Percentiles rank a stretch among this genome's conserved stretches.
Evolutionary conservation across 768 basidiomycete species (phyloP).

Genomic region (Russula abietina): DNA sequence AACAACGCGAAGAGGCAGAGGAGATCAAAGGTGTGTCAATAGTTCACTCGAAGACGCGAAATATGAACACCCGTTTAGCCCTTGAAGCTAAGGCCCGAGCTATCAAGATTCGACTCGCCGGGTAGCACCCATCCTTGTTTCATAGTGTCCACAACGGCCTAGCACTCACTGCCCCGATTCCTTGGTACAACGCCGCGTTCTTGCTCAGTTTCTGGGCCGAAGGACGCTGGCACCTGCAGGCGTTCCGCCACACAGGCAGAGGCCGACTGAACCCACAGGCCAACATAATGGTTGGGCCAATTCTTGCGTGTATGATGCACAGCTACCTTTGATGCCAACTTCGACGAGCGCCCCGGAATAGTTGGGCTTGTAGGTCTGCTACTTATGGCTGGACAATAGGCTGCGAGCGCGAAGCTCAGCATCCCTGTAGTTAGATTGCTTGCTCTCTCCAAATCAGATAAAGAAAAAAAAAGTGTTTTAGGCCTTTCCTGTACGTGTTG

Average conservation of each 20-base stretch:
- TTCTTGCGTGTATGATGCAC: slow-evolving; percentile 18
- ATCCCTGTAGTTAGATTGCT: slow-evolving; percentile 3
- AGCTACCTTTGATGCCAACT: slow-evolving; percentile 7
- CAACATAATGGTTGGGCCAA: slow-evolving; percentile 11
- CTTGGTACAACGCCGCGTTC: slow-evolving; percentile 17
- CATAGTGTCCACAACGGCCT: slow-evolving; percentile 8
- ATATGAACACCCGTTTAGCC: slow-evolving; percentile 35
- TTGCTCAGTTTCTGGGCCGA: slow-evolving; percentile 9
- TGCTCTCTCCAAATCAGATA: too few relatives aligned
- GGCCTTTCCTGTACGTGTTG: neutral
- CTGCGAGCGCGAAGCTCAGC: slow-evolving; percentile 8
- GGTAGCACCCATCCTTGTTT: slow-evolving; percentile 37
- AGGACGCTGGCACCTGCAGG: slow-evolving; percentile 11
- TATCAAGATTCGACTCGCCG: slow-evolving; percentile 74
- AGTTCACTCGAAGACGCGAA: neutral
- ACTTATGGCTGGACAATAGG: slow-evolving; percentile 8
- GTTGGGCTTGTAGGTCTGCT: neutral
- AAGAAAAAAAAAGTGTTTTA: neutral
- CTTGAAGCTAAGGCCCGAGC: slow-evolving; percentile 63
- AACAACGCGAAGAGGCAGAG: slow-evolving; percentile 83
- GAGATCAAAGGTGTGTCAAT: slow-evolving; percentile 58
- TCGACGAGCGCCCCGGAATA: neutral
- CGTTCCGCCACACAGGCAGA: slow-evolving; percentile 2
- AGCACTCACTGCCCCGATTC: slow-evolving; percentile 13
- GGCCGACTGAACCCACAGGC: slow-evolving; percentile 4